Percentiles rank a stretch among this genome's conserved stretches.
Conservation (phyloP, 148 eudicot species). For the Camellia lanceoleosa region DNA sequence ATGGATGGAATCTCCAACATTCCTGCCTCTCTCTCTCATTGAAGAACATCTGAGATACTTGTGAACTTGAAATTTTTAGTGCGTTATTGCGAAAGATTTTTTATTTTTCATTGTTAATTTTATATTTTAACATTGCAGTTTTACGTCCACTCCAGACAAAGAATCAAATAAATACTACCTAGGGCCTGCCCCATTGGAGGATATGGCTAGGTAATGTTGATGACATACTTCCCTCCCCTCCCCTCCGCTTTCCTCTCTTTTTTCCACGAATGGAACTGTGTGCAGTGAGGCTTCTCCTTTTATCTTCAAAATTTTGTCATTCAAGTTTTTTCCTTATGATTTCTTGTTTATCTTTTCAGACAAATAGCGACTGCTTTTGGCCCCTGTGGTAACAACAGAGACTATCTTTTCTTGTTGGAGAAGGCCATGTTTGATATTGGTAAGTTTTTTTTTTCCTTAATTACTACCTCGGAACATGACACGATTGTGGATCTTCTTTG, state of each 20-base stretch:
- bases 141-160: slow-evolving; percentile 86
- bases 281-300: neutral
- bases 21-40: neutral
- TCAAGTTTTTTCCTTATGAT: neutral
- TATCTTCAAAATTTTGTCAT: neutral
- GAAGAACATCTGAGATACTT: neutral
- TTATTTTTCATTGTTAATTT: neutral
- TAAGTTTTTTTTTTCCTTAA: slow-evolving; percentile 17
- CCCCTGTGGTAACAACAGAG: slow-evolving; percentile 92
- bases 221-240: neutral
- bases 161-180: slow-evolving; percentile 79
- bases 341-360: slow-evolving; percentile 27
- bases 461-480: neutral
- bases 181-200: slow-evolving; percentile 87
- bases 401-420: slow-evolving; percentile 81
- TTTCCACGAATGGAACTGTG: neutral
- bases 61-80: neutral
- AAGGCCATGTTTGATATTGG: slow-evolving; percentile 82
- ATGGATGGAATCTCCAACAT: slow-evolving; percentile 1
- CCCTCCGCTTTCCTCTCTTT: neutral
- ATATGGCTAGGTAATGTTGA: slow-evolving; percentile 70
- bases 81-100: neutral
- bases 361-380: slow-evolving; percentile 96
- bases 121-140: slow-evolving; percentile 41
- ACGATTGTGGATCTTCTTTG: neutral